Conservation (phyloP, 129 eudicot species). For the Flaveria trinervia region DNA sequence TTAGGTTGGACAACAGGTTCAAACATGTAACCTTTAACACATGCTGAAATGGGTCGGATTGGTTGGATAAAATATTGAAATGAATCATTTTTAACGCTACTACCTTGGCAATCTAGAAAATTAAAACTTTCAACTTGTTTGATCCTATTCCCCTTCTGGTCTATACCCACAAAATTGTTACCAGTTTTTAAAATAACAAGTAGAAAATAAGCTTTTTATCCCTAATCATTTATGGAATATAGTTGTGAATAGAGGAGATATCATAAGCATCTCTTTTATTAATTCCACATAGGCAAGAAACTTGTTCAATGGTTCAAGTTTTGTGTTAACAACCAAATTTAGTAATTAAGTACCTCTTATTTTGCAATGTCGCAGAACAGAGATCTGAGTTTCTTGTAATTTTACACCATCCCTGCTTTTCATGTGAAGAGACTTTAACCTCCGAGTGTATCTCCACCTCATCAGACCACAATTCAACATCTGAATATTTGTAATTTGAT, state of each 20-base stretch:
- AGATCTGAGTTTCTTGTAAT: conserved; percentile 76
- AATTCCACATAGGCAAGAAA: neutral
- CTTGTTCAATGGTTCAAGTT: neutral
- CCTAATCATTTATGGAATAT: conserved; percentile 2
- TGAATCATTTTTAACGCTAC: neutral
- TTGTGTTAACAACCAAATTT: neutral
- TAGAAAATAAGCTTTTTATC: conserved; percentile 2
- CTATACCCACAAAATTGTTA: neutral
- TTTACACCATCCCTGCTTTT: conserved; percentile 76
- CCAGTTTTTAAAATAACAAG: neutral
- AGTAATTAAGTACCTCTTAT: conserved; percentile 53
- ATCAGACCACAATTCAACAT: conserved; percentile 57
- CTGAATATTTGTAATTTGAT: conserved; percentile 52
- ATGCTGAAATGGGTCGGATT: neutral
- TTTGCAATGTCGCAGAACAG: conserved; percentile 62
- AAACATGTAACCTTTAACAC: neutral
- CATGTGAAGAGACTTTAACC: conserved; percentile 44
- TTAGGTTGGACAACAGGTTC: neutral
- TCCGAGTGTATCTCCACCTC: conserved; percentile 60
- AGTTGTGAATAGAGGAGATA: neutral
- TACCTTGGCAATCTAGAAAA: neutral
- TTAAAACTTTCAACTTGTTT: neutral
- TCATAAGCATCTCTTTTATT: neutral
- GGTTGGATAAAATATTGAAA: neutral
- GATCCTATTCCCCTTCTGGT: neutral